Evolutionary conservation across 108 stramenopile genomes (phyloP), one percentile per base, ranked within the genome.

Genomic region (Discostella pseudostelligera): DNA sequence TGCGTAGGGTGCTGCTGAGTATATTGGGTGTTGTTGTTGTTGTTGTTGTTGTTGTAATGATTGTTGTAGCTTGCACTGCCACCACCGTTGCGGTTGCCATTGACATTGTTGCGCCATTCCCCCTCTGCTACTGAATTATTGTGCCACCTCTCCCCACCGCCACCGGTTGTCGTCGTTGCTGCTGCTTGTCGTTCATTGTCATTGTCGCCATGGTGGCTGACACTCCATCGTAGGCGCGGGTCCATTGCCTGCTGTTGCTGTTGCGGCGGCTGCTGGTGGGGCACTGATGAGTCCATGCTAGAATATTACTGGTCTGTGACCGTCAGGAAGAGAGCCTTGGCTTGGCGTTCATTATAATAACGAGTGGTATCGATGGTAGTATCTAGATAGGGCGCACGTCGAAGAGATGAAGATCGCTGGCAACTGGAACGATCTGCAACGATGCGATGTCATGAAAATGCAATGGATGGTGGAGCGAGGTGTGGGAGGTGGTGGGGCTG

Each of bases 241-340:
- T 54, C 53, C 53, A 54, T 54, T 3, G 53, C 53, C 1, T 14
- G 44, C 28, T 61, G 57, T 6, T 44, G 58, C 21, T 44, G 58
- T 13, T 40, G 56, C 7, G 16, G 56, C 14, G 16, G 48, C 29
- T 21, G 47, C 3, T 28, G 50, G 3, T 51, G 50, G 32, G 42
- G 42, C 42, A 43, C 9, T 3, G 42, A 43, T n/a, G 42, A 43
- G 2, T 12, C 42, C 42, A 43, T 43, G 2, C 2, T 43, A 39
- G 22, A 56, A 58, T 16, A 46, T 36, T 28, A 39, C 39, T 19
- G 19, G 59, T n/a, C n/a, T n/a, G n/a, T n/a, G n/a, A n/a, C n/a
- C n/a, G n/a, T n/a, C n/a, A n/a, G n/a, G n/a, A n/a, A n/a, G n/a
- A n/a, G n/a, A n/a, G n/a, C n/a, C n/a, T n/a, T n/a, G n/a, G n/a